Percentiles rank a stretch among this genome's conserved stretches.
Conservation (phyloP, 352 stramenopile genomes). For the Globisporangium splendens region DNA sequence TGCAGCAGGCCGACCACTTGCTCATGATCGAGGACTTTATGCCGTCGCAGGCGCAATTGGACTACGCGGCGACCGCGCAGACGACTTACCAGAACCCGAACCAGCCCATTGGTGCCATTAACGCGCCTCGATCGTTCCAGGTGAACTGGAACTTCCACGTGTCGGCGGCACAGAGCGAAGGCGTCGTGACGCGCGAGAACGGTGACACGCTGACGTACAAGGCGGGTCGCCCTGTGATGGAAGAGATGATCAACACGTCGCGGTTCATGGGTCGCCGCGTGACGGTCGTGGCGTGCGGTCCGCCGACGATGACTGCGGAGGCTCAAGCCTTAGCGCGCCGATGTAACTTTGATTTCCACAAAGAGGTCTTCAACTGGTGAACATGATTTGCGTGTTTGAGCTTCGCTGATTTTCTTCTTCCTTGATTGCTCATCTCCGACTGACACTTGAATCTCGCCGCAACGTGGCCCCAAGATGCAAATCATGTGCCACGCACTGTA, state of each 20-base stretch:
- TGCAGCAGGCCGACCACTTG: slow-evolving; percentile 52
- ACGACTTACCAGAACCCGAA: slow-evolving; percentile 47
- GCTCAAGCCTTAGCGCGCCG: too few species aligned
- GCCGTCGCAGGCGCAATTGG: slow-evolving; percentile 38
- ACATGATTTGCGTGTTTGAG: too few species aligned
- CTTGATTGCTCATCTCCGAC: too few species aligned
- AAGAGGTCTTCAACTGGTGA: too few species aligned
- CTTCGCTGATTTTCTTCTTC: too few species aligned
- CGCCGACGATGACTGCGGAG: too few species aligned
- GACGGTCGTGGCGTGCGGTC: slow-evolving; percentile 66
- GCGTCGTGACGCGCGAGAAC: slow-evolving; percentile 41
- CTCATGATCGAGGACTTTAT: slow-evolving; percentile 76
- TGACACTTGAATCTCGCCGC: too few species aligned
- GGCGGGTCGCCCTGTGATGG: slow-evolving; percentile 51
- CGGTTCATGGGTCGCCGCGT: slow-evolving; percentile 55
- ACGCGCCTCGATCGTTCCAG: slow-evolving; percentile 16
- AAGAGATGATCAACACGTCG: slow-evolving; percentile 69
- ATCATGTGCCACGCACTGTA: too few species aligned
- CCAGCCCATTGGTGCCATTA: slow-evolving; percentile 18
- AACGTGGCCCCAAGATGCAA: too few species aligned
- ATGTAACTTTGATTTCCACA: too few species aligned
- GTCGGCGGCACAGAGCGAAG: slow-evolving; percentile 42
- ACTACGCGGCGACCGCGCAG: slow-evolving; percentile 22
- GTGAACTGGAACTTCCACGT: slow-evolving; percentile 66
- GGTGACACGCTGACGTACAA: slow-evolving; percentile 55